Percentiles rank a stretch among this genome's conserved stretches.
Conservation (phyloP, 805 yeast genomes). For the Kodamaea nitidulidarum region DNA sequence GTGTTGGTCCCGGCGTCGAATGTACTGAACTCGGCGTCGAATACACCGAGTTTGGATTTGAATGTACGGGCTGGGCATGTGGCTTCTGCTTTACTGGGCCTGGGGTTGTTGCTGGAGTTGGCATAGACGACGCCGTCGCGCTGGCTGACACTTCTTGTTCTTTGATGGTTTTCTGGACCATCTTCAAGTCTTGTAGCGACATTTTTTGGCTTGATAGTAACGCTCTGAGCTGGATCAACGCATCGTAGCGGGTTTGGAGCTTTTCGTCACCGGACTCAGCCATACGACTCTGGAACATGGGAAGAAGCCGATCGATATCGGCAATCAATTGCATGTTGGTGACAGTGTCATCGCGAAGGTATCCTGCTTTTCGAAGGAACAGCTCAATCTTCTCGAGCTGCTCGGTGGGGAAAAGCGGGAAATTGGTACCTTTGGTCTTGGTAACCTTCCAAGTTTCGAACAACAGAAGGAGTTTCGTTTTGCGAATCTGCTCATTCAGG, state of each 20-base stretch:
- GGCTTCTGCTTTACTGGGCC: slow-evolving; percentile 1
- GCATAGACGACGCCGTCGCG: slow-evolving; percentile 11
- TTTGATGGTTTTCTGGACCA: slow-evolving; percentile 35
- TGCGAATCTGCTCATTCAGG: slow-evolving; percentile 71
- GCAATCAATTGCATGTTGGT: slow-evolving; percentile 25
- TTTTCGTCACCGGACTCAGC: slow-evolving; percentile 31
- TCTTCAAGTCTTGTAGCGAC: slow-evolving; percentile 31
- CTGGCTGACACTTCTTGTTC: slow-evolving; percentile 24
- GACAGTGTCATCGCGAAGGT: slow-evolving; percentile 13
- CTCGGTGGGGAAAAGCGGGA: slow-evolving; percentile 68
- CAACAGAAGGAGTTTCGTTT: slow-evolving; percentile 61
- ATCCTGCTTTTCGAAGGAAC: slow-evolving; percentile 48
- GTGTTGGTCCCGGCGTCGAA: slow-evolving; percentile 8
- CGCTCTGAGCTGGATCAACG: slow-evolving; percentile 40
- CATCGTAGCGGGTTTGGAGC: slow-evolving; percentile 40
- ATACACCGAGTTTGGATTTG: background rate
- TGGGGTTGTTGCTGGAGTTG: slow-evolving; percentile 11
- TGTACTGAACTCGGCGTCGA: slow-evolving; percentile 6
- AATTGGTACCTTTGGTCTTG: slow-evolving; percentile 51
- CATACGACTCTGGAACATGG: slow-evolving; percentile 40
- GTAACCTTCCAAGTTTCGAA: slow-evolving; percentile 87
- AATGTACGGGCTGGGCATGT: background rate
- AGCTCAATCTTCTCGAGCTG: slow-evolving; percentile 69
- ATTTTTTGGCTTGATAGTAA: slow-evolving; percentile 37
- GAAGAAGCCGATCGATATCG: slow-evolving; percentile 37